Base-by-base conservation (phyloP, 257 asterid genomes). In the Jaltomata sinuosa region DNA sequence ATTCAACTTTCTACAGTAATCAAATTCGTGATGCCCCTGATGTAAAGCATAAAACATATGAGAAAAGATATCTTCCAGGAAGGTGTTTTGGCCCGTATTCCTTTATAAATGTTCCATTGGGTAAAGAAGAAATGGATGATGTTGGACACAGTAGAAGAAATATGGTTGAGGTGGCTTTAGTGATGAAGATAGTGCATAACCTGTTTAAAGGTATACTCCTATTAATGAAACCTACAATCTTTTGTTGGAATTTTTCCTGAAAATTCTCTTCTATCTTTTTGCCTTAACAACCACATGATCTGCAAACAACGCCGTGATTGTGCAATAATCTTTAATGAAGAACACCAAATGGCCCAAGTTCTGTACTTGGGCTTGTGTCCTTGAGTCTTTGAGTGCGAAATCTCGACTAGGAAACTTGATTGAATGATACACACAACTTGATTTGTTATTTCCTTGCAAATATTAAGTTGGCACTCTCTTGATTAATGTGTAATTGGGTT, bases 121-220 rank as follows among this genome's bases (percentile, higher is more conserved):
- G 93, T 32, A 84, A 40, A 84, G 96, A 93, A 87, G 94, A 94
- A 83, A 6, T 52, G 19, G 93, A 89, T 81, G 90, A 84, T 52
- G 83, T 72, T 50, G 89, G 94, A 22, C 91, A 84, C 64, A 94
- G 94, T 32, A 57, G 54, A 82, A 91, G 90, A 87, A 94, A 94
- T 84, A 79, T 88, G 92, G 93, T 92, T 76, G 97, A 94, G 87
- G 97, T 89, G n/a, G 97, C 93, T 18, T 90, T 91, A 2, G 67
- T 83, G 81, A 79, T 88, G 64, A 89, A 85, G 77, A 80, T 94
- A 36, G 90, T 94, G 62, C 93, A 89, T 3, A 90, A 87, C 68
- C 89, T 94, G 53, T 90, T 53, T 79, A 89, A 84, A 88, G 95
- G 97, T 91, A 88, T 62, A 69, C 21, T 71, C 11, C 0, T 40